Evolutionary conservation across 257 asterid species (phyloP).

Genomic region (Lantana camara): DNA sequence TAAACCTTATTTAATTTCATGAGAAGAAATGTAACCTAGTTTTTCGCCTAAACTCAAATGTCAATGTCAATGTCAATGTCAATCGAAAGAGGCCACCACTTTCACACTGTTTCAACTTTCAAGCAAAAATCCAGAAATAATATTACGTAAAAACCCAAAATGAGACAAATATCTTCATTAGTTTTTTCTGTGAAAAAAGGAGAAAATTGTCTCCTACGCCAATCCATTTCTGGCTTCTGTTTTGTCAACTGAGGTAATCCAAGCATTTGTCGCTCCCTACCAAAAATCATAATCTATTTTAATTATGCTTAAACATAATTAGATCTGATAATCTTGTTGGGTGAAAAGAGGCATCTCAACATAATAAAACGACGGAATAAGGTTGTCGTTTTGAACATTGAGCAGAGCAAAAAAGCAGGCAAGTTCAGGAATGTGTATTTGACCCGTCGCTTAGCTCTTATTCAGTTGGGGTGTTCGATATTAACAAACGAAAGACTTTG

Average conservation of each 20-base stretch:
- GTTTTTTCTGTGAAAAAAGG: constrained; percentile 28
- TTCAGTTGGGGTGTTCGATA: constrained; percentile 34
- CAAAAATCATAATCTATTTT: background rate
- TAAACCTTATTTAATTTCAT: background rate
- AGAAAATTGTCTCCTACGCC: constrained; percentile 41
- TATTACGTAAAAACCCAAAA: background rate
- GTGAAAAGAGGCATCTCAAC: constrained; percentile 13
- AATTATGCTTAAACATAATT: background rate
- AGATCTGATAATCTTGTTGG: constrained; percentile 21
- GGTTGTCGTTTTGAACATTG: constrained; percentile 29
- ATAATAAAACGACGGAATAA: constrained; percentile 16
- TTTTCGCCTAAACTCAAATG: too few species aligned
- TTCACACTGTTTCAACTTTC: constrained; percentile 25
- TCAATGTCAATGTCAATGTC: constrained; percentile 7
- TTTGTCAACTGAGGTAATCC: constrained; percentile 36
- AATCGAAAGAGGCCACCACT: constrained; percentile 27
- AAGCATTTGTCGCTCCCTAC: constrained; percentile 16
- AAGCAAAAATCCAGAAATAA: background rate
- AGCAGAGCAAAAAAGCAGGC: constrained; percentile 28
- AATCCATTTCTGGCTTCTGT: constrained; percentile 25
- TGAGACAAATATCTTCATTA: constrained; percentile 12
- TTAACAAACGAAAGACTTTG: constrained; percentile 31
- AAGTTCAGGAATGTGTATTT: constrained; percentile 30
- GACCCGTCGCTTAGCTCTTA: constrained; percentile 29
- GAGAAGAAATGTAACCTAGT: too few species aligned